Base-by-base conservation (phyloP, 306 rosid species). In the Luffa aegyptiaca region DNA sequence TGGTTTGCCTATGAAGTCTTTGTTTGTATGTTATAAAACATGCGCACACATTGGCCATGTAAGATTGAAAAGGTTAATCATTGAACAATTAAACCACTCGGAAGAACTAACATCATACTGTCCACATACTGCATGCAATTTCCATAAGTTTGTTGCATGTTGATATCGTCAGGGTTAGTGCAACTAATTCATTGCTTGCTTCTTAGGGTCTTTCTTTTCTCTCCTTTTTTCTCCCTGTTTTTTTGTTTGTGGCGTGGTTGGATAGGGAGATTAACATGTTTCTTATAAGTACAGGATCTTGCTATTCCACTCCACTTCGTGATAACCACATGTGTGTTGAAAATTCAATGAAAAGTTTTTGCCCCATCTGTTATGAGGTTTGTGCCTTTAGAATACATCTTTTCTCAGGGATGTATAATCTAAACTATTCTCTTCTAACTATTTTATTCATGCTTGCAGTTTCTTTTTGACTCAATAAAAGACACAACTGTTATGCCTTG, bases 291-390 rank as follows among this genome's bases (percentile, higher is more conserved):
- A 18, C 78, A 90, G 93, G 93, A 36, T 88, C 95, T 53, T 92
- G 95, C 88, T 90, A 90, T 84, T 16, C 84, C 31, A 55, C 80
- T 77, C 9, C 7, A 10, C 72, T 90, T 75, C 90, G 72, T 35
- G 80, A 85, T 85, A 92, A 89, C 77, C 97, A 92, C 89, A 20
- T 17, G 3, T 92, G 97, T 79, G 89, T 92, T 37, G 91, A 92
- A 68, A 82, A 90, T 83, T 92, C 95, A n/a, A 89, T 90, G 95
- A 90, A 89, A 88, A 86, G 61, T 73, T 83, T 17, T 73, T 92
- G 97, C 81, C 95, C 97, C 39, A 89, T 90, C 81, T 92, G 95
- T 79, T 89, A 81, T 68, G 97, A 92, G 97, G 97, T 89, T 77
- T 85, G 83, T 88, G 48, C 56, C 84, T 77, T 62, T 57, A 63